phyloP scores from a whole-genome alignment of 2,329 filamentous ascomycete species.

The Amauroascus niger region DNA sequence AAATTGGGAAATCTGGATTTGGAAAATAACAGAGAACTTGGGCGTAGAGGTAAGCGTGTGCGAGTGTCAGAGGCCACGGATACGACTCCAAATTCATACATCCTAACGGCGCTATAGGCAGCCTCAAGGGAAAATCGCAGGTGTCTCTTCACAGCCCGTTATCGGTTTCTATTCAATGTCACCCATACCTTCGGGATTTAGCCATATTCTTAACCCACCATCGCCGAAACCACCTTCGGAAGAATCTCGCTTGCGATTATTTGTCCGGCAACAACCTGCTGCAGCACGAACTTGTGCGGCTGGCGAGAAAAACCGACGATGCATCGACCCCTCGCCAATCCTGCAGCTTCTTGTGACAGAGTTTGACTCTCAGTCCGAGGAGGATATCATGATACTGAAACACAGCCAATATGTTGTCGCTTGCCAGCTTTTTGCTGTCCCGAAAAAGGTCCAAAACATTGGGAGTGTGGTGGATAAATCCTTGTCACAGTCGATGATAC shows the following conservation, averaged over 20 bases:
- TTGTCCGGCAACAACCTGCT: conserved; percentile 39
- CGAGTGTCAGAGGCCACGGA: background rate
- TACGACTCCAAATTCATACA: background rate
- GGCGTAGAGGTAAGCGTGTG: background rate
- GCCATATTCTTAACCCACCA: conserved; percentile 30
- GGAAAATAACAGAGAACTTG: too few relatives aligned
- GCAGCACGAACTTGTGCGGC: conserved; percentile 40
- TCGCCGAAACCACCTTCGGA: conserved; percentile 20
- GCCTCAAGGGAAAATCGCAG: conserved; percentile 14
- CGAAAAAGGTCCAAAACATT: conserved; percentile 7
- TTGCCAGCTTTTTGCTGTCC: conserved; percentile 35
- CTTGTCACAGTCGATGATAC: conserved; percentile 18
- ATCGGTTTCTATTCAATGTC: background rate
- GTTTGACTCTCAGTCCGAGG: conserved; percentile 32
- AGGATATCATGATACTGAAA: conserved; percentile 33
- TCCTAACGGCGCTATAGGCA: background rate
- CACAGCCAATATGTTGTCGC: conserved; percentile 36
- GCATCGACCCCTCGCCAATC: conserved; percentile 41
- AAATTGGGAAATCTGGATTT: background rate
- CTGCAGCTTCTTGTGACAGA: conserved; percentile 39
- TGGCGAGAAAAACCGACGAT: conserved; percentile 36
- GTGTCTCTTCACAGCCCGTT: conserved; percentile 9
- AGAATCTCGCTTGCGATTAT: conserved; percentile 29
- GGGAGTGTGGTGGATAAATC: conserved; percentile 5
- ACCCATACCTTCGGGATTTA: conserved; percentile 30